Base-by-base conservation (phyloP, 345 rosid species). In the Lenwebbia sp. region DNA sequence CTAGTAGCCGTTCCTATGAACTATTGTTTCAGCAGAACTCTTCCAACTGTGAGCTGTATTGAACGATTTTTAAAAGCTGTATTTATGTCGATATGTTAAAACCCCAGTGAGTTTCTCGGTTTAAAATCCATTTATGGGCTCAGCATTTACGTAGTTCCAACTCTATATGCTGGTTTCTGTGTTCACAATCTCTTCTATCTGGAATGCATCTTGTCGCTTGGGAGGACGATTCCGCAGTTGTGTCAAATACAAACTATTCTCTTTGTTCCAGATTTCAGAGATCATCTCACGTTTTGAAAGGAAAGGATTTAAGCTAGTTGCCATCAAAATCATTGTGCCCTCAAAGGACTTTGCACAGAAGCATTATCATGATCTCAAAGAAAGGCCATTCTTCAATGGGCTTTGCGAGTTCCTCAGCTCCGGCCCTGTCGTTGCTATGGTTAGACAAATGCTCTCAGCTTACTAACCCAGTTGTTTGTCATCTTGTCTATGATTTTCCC, bases 371-470 rank as follows among this genome's bases (percentile, higher is more conserved):
- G 99, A 96, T 85, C 93, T 97, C 86, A 93, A 92, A 91, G 97
- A 96, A 88, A 97, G 98, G 86, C 99, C 99, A 56, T 97, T 97
- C 94, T 97, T 97, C 88, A 91, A 90, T 88, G 98, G 98, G 81
- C 93, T 97, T 28, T 97, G 99, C 78, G 95, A 95, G 57, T 96
- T 97, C 95, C 98, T 97, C 83, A 96, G 99, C 96, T 97, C 99
- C 23, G 99, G 99, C 44, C 99, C 99, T n/a, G 99, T 95, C 85
- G 14, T 97, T 86, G 99, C 98, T 86, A 95, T 97, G 99, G 99
- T 97, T 89, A 41, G 89, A 85, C 83, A 30, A 5, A 37, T 88
- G 28, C 41, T 30, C 54, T 65, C 14, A 76, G 84, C 82, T 83
- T 40, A 53, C 44, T 84, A 7, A 44, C 26, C 25, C 53, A n/a